Evolutionary conservation across 129 eudicot genomes (phyloP).

Genomic region (Silybum marianum): DNA sequence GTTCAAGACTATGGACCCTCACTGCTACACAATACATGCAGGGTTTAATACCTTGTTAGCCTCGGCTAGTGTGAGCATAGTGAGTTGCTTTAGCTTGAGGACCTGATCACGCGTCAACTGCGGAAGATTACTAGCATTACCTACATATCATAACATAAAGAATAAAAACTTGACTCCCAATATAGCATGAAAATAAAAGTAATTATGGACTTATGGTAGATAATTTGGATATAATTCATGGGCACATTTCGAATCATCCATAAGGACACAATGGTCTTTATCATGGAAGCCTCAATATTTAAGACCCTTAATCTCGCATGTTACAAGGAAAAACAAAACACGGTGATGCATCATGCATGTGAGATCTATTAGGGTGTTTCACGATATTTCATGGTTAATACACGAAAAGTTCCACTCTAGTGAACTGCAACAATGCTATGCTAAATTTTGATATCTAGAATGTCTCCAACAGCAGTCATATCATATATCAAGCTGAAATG

Average conservation of each 20-base stretch:
- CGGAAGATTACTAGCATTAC: conserved; percentile 64
- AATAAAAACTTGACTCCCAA: not conserved
- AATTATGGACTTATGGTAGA: not conserved
- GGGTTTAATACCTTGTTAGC: conserved; percentile 64
- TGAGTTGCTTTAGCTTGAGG: conserved; percentile 89
- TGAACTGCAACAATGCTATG: not conserved
- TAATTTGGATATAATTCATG: conserved; percentile 12
- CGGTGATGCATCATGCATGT: not conserved
- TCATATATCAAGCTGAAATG: not conserved
- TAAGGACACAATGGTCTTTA: not conserved
- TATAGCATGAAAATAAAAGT: conserved; percentile 10
- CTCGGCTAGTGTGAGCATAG: conserved; percentile 89
- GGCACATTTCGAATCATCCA: not conserved
- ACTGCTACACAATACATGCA: not conserved
- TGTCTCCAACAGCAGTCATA: not conserved
- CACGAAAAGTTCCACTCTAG: not conserved
- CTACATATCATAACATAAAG: conserved; percentile 42
- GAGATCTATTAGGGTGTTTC: not conserved
- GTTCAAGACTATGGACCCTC: not conserved
- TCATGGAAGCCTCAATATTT: not conserved
- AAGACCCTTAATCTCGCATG: not conserved
- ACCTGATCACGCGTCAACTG: conserved; percentile 77
- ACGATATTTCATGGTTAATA: not conserved
- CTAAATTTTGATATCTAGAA: not conserved
- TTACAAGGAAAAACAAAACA: not conserved